Conservation (phyloP, 2,329 filamentous ascomycete genomes). For the Pseudogymnoascus sp. region DNA sequence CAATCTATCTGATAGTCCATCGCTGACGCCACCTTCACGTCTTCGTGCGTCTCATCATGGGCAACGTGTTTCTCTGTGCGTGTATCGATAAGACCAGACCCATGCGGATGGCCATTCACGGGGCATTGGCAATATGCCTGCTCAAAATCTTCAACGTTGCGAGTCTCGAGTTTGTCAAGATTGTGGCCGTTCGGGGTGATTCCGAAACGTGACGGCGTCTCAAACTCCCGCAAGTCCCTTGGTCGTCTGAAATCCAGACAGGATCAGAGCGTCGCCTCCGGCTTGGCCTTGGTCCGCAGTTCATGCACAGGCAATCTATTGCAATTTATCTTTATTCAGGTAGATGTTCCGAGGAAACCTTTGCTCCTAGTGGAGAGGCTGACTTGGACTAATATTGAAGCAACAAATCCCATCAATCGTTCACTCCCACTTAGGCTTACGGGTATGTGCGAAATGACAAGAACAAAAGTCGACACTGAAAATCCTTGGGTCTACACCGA, state of each 20-base stretch:
- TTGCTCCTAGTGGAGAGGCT: neutral
- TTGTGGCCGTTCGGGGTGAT: conserved; percentile 1
- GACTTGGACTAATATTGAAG: neutral
- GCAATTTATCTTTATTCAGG: neutral
- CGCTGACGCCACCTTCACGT: conserved; percentile 6
- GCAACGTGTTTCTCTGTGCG: neutral
- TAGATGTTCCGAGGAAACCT: neutral
- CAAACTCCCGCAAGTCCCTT: neutral
- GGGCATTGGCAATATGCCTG: neutral
- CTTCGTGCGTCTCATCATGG: conserved; percentile 6
- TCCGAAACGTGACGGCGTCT: conserved; percentile 7
- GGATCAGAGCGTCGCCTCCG: neutral
- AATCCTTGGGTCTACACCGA: neutral
- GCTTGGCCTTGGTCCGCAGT: conserved; percentile 9
- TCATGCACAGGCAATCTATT: conserved; percentile 10
- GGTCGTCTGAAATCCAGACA: conserved; percentile 10
- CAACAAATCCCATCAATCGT: neutral
- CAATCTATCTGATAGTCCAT: conserved; percentile 8
- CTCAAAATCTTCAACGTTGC: neutral
- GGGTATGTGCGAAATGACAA: neutral
- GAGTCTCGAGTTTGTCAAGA: conserved; percentile 1
- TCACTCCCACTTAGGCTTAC: neutral
- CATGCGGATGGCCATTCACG: neutral
- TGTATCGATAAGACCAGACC: conserved; percentile 4
- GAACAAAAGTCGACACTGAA: neutral